Conservation (phyloP, 2,329 filamentous ascomycete genomes). For the Curvularia hawaiiensis region DNA sequence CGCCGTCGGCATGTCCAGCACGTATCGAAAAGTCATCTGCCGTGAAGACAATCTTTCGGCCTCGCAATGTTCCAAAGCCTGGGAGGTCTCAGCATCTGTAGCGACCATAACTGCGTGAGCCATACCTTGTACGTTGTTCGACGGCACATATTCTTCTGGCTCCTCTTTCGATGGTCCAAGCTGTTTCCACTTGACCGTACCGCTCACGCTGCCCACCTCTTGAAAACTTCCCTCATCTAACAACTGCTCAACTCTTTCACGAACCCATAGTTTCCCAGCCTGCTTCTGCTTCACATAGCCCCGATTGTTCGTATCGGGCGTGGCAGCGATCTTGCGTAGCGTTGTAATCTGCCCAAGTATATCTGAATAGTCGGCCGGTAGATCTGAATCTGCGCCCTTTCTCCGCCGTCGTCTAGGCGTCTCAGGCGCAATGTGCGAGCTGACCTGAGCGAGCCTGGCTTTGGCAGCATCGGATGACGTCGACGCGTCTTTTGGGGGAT, state of each 20-base stretch:
- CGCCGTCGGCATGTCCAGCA: constrained; percentile 68
- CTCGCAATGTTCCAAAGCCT: constrained; percentile 58
- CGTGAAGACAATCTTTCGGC: constrained; percentile 63
- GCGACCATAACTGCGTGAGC: neutral
- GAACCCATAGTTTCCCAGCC: constrained; percentile 69
- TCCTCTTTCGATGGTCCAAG: constrained; percentile 53
- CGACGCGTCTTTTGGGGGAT: constrained; percentile 25
- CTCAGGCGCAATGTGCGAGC: constrained; percentile 49
- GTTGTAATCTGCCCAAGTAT: constrained; percentile 62
- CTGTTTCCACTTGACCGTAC: constrained; percentile 63
- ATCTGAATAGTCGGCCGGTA: constrained; percentile 67
- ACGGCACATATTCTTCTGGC: constrained; percentile 60
- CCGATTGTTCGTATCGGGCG: constrained; percentile 58
- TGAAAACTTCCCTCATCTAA: constrained; percentile 61
- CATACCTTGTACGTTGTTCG: constrained; percentile 65
- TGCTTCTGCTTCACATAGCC: constrained; percentile 68
- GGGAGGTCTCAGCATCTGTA: constrained; percentile 4
- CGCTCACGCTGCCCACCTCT: constrained; percentile 66
- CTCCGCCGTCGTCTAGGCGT: constrained; percentile 45
- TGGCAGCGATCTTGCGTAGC: constrained; percentile 59
- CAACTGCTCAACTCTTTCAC: constrained; percentile 64
- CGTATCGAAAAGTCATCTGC: constrained; percentile 69
- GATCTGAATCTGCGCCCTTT: constrained; percentile 46
- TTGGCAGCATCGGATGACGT: constrained; percentile 39
- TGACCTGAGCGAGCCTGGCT: constrained; percentile 56